Conservation (phyloP, 192 early-diverging fungal species). For the Backusella parvicylindrica region DNA sequence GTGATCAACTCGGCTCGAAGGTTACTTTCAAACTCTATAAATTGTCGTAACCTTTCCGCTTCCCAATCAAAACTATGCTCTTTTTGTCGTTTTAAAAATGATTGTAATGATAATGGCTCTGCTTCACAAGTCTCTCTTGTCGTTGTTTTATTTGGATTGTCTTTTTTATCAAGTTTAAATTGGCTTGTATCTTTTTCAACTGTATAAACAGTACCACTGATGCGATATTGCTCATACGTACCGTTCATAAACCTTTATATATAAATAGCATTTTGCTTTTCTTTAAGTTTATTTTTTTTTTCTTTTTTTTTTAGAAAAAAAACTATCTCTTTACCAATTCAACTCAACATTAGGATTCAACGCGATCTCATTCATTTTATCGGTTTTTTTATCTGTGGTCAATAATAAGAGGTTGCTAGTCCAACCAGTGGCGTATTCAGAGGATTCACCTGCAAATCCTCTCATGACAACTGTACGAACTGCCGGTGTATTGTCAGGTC, state of each 20-base stretch:
- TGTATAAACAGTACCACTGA: slow-evolving; percentile 22
- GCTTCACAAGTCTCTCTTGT: background rate
- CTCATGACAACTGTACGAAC: slow-evolving; percentile 38
- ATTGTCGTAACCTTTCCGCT: slow-evolving; percentile 29
- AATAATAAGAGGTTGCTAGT: slow-evolving; percentile 23
- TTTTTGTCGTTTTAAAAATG: slow-evolving; percentile 4
- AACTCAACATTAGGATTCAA: slow-evolving; percentile 28
- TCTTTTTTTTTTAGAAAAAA: background rate
- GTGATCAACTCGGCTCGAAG: slow-evolving; percentile 21
- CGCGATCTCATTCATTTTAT: slow-evolving; percentile 30
- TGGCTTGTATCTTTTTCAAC: background rate
- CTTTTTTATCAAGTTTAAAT: background rate
- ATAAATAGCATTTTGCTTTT: too few species aligned
- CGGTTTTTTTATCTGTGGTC: slow-evolving; percentile 24
- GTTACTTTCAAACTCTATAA: slow-evolving; percentile 14
- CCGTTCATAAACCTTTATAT: slow-evolving; percentile 27
- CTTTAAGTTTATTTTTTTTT: too few species aligned
- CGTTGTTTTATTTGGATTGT: background rate
- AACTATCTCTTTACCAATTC: slow-evolving; percentile 17
- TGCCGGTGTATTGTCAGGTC: slow-evolving; percentile 20
- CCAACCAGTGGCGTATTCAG: slow-evolving; percentile 20
- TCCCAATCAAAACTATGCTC: slow-evolving; percentile 26
- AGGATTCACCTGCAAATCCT: slow-evolving; percentile 34
- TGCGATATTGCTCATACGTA: slow-evolving; percentile 38
- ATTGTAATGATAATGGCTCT: background rate